Conservation (phyloP, 352 stramenopile species). For the Sclerospora graminicola region DNA sequence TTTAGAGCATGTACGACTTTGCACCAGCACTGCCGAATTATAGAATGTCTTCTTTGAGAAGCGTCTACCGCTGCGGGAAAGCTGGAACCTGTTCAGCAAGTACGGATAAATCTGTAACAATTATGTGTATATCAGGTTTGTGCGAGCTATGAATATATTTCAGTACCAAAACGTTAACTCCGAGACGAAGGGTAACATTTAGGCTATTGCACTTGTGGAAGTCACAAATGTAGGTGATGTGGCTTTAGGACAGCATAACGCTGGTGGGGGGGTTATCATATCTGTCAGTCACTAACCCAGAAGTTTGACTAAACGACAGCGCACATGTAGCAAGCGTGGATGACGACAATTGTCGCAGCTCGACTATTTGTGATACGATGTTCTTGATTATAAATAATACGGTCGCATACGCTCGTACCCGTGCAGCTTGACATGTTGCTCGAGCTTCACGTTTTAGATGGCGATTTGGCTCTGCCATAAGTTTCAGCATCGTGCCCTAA, state of each 20-base stretch:
- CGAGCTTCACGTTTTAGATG: too few species aligned
- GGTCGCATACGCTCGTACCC: too few species aligned
- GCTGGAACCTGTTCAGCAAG: conserved; percentile 55
- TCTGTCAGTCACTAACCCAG: conserved; percentile 37
- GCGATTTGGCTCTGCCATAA: too few species aligned
- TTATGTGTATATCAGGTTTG: conserved; percentile 41
- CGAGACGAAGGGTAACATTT: conserved; percentile 39
- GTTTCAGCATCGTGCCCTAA: too few species aligned
- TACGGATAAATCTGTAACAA: conserved; percentile 51
- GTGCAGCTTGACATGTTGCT: too few species aligned
- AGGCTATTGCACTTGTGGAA: conserved; percentile 54
- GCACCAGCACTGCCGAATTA: conserved; percentile 22
- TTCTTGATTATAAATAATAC: too few species aligned
- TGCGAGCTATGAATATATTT: conserved; percentile 50
- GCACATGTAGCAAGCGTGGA: conserved; percentile 44
- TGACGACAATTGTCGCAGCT: conserved; percentile 42
- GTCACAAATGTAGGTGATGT: conserved; percentile 45
- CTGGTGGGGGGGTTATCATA: conserved; percentile 42
- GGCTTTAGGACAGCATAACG: conserved; percentile 35
- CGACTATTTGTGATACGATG: too few species aligned
- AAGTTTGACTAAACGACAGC: conserved; percentile 38
- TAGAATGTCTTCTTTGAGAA: conserved; percentile 66
- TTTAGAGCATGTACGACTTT: conserved; percentile 45
- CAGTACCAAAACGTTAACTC: conserved; percentile 65
- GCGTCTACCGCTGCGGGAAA: conserved; percentile 45